Conservation (phyloP, 2,329 filamentous ascomycete species). For the Chrysosporium keratinophilum region DNA sequence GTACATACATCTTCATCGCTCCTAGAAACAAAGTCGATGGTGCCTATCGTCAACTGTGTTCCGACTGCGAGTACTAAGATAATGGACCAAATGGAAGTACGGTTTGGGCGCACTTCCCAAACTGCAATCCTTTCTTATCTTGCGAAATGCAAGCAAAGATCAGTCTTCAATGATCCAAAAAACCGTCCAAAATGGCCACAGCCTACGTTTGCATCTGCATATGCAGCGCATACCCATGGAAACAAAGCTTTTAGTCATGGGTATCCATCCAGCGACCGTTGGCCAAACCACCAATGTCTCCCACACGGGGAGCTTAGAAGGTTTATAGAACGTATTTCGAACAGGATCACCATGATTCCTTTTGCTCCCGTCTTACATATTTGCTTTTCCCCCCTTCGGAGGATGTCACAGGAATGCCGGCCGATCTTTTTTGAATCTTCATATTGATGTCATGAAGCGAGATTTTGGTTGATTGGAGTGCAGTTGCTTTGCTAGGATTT, state of each 20-base stretch:
- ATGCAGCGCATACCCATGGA: neutral
- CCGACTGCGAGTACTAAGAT: too few relatives aligned
- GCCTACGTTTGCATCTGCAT: neutral
- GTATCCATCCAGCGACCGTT: neutral
- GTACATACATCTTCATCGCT: neutral
- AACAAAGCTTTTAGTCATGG: neutral
- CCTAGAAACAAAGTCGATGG: too few relatives aligned
- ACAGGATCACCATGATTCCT: neutral
- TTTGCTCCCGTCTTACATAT: neutral
- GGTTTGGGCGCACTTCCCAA: too few relatives aligned
- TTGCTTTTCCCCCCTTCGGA: neutral
- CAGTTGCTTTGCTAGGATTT: neutral
- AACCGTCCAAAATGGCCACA: too few relatives aligned
- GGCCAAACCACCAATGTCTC: neutral
- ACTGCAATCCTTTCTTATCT: too few relatives aligned
- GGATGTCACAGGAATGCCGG: neutral
- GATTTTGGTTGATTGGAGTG: neutral
- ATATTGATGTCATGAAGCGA: neutral
- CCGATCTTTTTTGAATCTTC: conserved; percentile 6
- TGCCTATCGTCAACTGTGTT: too few relatives aligned
- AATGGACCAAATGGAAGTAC: too few relatives aligned
- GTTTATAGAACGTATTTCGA: conserved; percentile 3
- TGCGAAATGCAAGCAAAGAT: too few relatives aligned
- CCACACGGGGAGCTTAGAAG: neutral
- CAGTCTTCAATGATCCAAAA: too few relatives aligned